Conservation (phyloP, 2,329 filamentous ascomycete genomes). For the Ascosphaera acerosa region DNA sequence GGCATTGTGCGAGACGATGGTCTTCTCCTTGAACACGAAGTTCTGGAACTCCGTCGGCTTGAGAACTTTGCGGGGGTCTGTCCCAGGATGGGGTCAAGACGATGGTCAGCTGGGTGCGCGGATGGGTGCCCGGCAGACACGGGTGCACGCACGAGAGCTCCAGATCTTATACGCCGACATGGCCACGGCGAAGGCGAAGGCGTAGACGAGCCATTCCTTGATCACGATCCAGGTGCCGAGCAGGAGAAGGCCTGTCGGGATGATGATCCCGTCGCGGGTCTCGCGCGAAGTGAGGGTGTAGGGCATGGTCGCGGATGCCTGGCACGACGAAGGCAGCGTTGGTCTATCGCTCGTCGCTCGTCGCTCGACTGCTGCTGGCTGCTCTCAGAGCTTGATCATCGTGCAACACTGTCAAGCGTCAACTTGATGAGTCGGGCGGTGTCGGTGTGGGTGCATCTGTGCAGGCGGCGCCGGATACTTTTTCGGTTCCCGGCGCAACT, state of each 20-base stretch:
- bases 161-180: constrained; percentile 49
- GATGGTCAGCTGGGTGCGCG: constrained; percentile 5
- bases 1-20: constrained; percentile 87
- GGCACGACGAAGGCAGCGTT: too few relatives aligned
- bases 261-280: constrained; percentile 57
- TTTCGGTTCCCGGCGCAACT: too few relatives aligned
- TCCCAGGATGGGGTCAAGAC: constrained; percentile 1
- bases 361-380: too few relatives aligned
- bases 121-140: not conserved
- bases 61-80: constrained; percentile 57
- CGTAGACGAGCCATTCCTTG: constrained; percentile 48
- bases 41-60: constrained; percentile 75
- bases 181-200: constrained; percentile 36
- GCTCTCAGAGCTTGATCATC: too few relatives aligned
- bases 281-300: constrained; percentile 15
- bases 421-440: too few relatives aligned
- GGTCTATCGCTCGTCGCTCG: too few relatives aligned
- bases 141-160: constrained; percentile 34
- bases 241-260: constrained; percentile 56
- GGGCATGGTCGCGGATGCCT: too few relatives aligned
- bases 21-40: constrained; percentile 87
- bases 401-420: too few relatives aligned
- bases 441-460: too few relatives aligned
- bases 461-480: too few relatives aligned
- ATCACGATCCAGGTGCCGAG: constrained; percentile 55